A percentile compares a stretch with the other conserved stretches of the same genome.
Conservation (phyloP, 2,329 filamentous ascomycete genomes). For the Colletotrichum acutatum region DNA sequence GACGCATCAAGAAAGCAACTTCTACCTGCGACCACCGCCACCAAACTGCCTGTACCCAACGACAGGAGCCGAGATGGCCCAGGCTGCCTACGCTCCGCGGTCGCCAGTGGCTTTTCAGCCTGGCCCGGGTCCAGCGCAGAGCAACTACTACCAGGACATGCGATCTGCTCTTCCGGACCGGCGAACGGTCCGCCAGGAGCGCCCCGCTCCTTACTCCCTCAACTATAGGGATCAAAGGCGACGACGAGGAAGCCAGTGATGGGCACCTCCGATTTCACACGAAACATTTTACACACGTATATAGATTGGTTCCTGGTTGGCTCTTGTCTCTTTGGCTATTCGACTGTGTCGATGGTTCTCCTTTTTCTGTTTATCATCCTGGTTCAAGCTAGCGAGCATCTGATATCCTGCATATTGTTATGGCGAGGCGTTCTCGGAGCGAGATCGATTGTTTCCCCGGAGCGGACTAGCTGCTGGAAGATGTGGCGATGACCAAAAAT, state of each 20-base stretch:
- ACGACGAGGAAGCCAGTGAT: constrained; percentile 28
- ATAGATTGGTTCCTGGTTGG: background rate
- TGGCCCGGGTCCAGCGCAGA: background rate
- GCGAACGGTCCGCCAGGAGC: constrained; percentile 26
- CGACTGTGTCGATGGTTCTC: background rate
- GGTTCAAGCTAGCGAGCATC: constrained; percentile 10
- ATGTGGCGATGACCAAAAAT: background rate
- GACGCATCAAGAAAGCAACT: constrained; percentile 23
- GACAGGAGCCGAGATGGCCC: constrained; percentile 20
- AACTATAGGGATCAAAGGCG: constrained; percentile 30
- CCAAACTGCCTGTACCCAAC: constrained; percentile 20
- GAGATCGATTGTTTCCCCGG: background rate
- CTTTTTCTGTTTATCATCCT: background rate
- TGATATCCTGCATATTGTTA: constrained; percentile 11
- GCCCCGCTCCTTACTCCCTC: constrained; percentile 24
- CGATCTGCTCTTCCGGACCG: constrained; percentile 29
- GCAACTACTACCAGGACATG: constrained; percentile 23
- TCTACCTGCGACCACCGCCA: constrained; percentile 23
- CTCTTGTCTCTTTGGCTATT: background rate
- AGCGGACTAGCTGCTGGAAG: constrained; percentile 18
- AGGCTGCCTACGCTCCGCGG: constrained; percentile 24
- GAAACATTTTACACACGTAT: background rate
- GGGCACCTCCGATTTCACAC: no score
- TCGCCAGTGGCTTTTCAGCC: constrained; percentile 21
- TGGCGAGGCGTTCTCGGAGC: constrained; percentile 27